Evolutionary conservation across 805 yeast species (phyloP), one percentile per base, ranked within the genome.

Genomic region (Cephaloascus albidus): DNA sequence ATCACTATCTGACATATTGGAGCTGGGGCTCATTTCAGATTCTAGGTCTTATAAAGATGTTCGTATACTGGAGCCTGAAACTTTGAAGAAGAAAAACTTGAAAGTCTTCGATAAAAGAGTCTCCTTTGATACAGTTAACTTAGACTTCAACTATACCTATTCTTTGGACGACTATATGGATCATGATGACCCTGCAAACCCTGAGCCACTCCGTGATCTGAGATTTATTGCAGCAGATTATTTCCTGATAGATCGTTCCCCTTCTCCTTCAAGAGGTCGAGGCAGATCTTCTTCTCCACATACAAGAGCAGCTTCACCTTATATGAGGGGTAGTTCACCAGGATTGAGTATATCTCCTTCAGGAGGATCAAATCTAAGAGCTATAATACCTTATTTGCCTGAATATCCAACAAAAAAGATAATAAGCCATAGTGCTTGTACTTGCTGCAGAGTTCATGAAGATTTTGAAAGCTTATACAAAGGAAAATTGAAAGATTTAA

Each of bases 91-190:
- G 12, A 63, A 52, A 42, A 39, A 48, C 28, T 6, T 23, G 10
- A 23, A 23, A 23, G 28, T 12, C 12, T 23, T 23, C 28, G 28
- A 23, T 15, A 58, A 58, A 23, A 53, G 75, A 36, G 78, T 76
- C 2, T 68, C 77, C 2, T 76, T 74, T 48, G 80, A 76, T 52
- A 73, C 81, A 15, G 70, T 76, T 16, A 65, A 74, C 41, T 38
- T 65, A 19, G 54, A 54, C 40, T 58, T 23, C 28, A n/a, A n/a
- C n/a, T n/a, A n/a, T n/a, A n/a, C n/a, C n/a, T n/a, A n/a, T n/a
- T n/a, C n/a, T n/a, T n/a, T n/a, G n/a, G n/a, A n/a, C n/a, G n/a
- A n/a, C n/a, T n/a, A n/a, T n/a, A n/a, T n/a, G n/a, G n/a, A n/a
- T n/a, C 28, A 51, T 42, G 49, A 48, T 27, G 55, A 48, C n/a